Percentiles rank a stretch among this genome's conserved stretches.
Evolutionary conservation across 2,329 filamentous ascomycete species (phyloP).

Genomic region (Piedraia hortae): DNA sequence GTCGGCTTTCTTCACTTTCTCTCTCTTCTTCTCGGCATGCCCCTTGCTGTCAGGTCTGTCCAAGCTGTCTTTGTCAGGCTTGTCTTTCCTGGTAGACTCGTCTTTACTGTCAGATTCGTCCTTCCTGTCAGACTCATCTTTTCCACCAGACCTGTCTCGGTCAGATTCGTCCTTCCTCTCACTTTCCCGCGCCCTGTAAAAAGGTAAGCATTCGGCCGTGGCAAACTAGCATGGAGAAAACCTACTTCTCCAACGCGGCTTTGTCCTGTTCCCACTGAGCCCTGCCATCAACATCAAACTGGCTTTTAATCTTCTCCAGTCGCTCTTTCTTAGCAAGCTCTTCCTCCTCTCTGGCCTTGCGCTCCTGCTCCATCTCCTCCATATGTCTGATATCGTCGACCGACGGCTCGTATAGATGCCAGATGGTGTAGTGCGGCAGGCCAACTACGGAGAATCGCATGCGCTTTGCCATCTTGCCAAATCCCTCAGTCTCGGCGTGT

Average conservation of each 20-base stretch:
- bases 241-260: conserved; percentile 31
- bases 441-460: conserved; percentile 93
- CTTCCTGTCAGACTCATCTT: too few species aligned
- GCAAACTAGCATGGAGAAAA: too few species aligned
- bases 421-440: conserved; percentile 91
- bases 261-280: conserved; percentile 81
- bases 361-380: conserved; percentile 92
- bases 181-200: too few species aligned
- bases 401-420: conserved; percentile 98
- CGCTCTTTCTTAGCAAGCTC: conserved; percentile 46
- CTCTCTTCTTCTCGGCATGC: too few species aligned
- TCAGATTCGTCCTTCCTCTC: too few species aligned
- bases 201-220: too few species aligned
- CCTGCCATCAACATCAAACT: conserved; percentile 52
- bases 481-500: conserved; percentile 93
- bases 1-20: too few species aligned
- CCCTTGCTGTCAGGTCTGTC: too few species aligned
- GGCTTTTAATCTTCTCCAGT: conserved; percentile 49
- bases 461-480: conserved; percentile 96
- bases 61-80: too few species aligned
- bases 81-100: too few species aligned
- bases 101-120: too few species aligned
- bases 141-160: too few species aligned
- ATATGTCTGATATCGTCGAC: conserved; percentile 93
- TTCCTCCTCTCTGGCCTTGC: conserved; percentile 50